phyloP scores from a whole-genome alignment of 148 eudicot species.

The Rhododendron vialii region DNA sequence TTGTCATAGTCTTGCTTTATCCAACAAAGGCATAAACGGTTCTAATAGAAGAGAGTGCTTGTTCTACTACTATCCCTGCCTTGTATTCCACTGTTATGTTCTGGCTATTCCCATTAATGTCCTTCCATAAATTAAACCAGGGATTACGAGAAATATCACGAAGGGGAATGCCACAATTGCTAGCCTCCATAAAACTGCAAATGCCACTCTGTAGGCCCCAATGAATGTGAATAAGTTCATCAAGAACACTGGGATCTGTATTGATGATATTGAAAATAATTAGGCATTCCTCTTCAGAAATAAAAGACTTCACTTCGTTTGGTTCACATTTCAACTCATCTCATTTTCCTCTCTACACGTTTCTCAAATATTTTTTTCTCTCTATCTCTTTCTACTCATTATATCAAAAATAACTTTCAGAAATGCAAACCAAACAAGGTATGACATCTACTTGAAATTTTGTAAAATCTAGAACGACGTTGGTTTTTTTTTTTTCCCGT shows the following conservation, averaged over 20 bases:
- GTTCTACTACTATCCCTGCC: slow-evolving; percentile 57
- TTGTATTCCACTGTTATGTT: slow-evolving; percentile 52
- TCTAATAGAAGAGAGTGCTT: slow-evolving; percentile 73
- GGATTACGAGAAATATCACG: slow-evolving; percentile 54
- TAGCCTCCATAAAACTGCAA: slow-evolving; percentile 58
- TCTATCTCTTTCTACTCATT: no score
- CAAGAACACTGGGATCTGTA: slow-evolving; percentile 70
- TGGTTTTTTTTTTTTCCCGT: no score
- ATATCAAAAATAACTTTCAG: no score
- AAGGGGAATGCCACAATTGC: slow-evolving; percentile 69
- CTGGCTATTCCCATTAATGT: slow-evolving; percentile 58
- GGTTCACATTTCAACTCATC: no score
- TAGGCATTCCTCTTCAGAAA: background rate
- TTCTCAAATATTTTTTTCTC: no score
- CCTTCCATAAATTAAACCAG: slow-evolving; percentile 69
- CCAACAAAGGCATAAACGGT: slow-evolving; percentile 81
- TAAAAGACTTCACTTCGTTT: no score
- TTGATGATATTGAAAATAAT: background rate
- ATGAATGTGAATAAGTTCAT: slow-evolving; percentile 63
- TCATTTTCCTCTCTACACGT: no score
- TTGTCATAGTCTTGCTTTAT: slow-evolving; percentile 51
- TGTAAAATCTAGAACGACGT: no score
- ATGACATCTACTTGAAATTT: background rate
- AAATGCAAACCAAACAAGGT: no score
- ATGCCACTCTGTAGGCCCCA: slow-evolving; percentile 57